Evolutionary conservation across 2,329 filamentous ascomycete genomes (phyloP).

Genomic region (Cordyceps cateniannulata): DNA sequence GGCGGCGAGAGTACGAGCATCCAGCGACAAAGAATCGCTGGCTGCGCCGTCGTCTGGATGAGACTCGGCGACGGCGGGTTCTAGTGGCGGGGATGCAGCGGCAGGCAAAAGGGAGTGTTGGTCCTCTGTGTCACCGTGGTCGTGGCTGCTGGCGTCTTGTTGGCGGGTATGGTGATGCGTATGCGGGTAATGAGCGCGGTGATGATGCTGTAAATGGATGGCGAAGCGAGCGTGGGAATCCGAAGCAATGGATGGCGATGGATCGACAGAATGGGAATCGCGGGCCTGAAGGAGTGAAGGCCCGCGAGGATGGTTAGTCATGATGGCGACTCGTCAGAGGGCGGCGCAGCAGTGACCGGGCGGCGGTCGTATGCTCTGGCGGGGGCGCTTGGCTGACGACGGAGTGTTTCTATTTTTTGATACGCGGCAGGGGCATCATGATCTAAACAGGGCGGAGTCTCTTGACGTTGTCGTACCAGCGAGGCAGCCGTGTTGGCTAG

Average conservation of each 20-base stretch:
- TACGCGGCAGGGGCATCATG: slow-evolving; percentile 14
- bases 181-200: slow-evolving; percentile 14
- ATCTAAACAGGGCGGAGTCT: slow-evolving; percentile 11
- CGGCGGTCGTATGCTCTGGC: slow-evolving; percentile 16
- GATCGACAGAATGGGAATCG: slow-evolving; percentile 15
- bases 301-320: slow-evolving; percentile 29
- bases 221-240: slow-evolving; percentile 22
- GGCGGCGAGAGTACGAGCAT: slow-evolving; percentile 17
- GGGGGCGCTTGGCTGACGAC: slow-evolving; percentile 16
- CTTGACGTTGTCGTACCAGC: slow-evolving; percentile 5
- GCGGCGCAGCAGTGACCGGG: slow-evolving; percentile 9
- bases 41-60: slow-evolving; percentile 13
- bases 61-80: neutral
- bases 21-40: slow-evolving; percentile 9
- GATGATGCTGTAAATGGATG: slow-evolving; percentile 19
- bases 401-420: slow-evolving; percentile 17
- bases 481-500: neutral
- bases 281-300: slow-evolving; percentile 33
- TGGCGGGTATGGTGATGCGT: slow-evolving; percentile 19
- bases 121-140: slow-evolving; percentile 13
- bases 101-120: neutral
- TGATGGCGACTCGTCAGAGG: slow-evolving; percentile 22
- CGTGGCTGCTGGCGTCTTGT: slow-evolving; percentile 20
- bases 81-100: neutral
- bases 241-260: slow-evolving; percentile 15